phyloP scores from a whole-genome alignment of 345 rosid species.

The Sonneratia caseolaris region DNA sequence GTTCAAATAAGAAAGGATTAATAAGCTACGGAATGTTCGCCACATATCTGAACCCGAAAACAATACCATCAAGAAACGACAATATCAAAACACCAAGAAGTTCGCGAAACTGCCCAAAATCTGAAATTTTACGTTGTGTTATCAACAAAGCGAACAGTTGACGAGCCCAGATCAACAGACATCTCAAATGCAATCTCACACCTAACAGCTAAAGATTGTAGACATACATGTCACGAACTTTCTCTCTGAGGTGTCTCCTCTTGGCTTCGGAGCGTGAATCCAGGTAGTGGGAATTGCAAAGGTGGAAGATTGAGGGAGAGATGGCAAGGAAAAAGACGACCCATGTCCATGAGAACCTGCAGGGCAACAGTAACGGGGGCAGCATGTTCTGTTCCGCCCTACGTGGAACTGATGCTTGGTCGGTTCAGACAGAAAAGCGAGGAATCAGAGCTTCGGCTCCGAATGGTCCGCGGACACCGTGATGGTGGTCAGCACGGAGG shows the following conservation, averaged over 20 bases:
- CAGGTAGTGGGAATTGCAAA: conserved; percentile 22
- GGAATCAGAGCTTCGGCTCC: not conserved
- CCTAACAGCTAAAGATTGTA: not conserved
- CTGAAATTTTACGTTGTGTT: too few species aligned
- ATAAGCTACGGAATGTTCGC: too few species aligned
- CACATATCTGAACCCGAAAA: too few species aligned
- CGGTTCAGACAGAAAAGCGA: conserved; percentile 1
- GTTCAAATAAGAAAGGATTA: too few species aligned
- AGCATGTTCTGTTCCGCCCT: not conserved
- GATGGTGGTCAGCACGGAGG: not conserved
- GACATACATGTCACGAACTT: conserved; percentile 81
- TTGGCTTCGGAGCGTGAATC: conserved; percentile 46
- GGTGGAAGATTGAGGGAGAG: conserved; percentile 22
- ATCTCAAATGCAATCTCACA: not conserved
- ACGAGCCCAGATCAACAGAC: not conserved
- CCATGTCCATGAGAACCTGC: conserved; percentile 19
- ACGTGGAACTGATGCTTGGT: too few species aligned
- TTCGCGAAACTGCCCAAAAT: too few species aligned
- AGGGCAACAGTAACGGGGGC: not conserved
- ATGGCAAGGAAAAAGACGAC: conserved; percentile 33
- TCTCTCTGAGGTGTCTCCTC: conserved; percentile 61
- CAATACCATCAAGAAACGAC: too few species aligned
- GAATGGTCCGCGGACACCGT: not conserved
- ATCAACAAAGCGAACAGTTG: not conserved
- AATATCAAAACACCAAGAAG: too few species aligned